A percentile compares a stretch with the other conserved stretches of the same genome.
Conservation (phyloP, 495 filamentous ascomycete species). For the Lasiosphaeria miniovina region DNA sequence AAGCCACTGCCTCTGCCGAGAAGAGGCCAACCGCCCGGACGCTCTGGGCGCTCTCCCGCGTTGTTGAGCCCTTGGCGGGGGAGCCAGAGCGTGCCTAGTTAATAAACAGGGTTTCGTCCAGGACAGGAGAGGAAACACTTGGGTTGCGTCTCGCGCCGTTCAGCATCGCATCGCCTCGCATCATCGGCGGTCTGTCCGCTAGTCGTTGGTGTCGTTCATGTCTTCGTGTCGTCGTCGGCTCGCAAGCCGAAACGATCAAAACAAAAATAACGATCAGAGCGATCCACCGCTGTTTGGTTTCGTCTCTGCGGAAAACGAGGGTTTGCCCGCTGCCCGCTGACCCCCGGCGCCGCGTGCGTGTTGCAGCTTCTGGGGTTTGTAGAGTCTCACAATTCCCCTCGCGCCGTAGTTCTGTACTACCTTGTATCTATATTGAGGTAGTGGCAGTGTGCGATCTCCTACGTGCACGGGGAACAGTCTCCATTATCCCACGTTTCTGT, state of each 20-base stretch:
- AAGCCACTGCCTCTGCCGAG: no score
- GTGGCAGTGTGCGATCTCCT: constrained; percentile 1
- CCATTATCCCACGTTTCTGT: constrained; percentile 1
- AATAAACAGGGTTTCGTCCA: constrained; percentile 10
- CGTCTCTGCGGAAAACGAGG: constrained; percentile 11
- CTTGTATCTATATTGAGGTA: constrained; percentile 9
- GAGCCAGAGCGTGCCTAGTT: no score
- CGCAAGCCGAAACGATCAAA: constrained; percentile 1
- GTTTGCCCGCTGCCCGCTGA: background rate
- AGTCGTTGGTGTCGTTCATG: background rate
- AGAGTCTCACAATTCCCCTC: constrained; percentile 19
- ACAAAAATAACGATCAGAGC: constrained; percentile 1
- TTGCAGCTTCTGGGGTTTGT: constrained; percentile 13
- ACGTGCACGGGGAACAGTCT: background rate
- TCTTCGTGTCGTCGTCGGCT: background rate
- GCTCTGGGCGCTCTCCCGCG: no score
- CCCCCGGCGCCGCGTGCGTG: background rate
- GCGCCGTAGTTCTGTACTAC: constrained; percentile 16
- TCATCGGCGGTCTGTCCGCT: constrained; percentile 8
- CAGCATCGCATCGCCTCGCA: constrained; percentile 30
- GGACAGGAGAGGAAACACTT: no score
- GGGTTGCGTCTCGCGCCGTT: constrained; percentile 21
- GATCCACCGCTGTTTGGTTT: constrained; percentile 32
- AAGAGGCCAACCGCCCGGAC: no score
- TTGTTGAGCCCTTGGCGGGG: no score